Evolutionary conservation across 2,329 filamentous ascomycete genomes (phyloP), one percentile per base, ranked within the genome.

Genomic region (Pseudocercospora pini-densiflorae): DNA sequence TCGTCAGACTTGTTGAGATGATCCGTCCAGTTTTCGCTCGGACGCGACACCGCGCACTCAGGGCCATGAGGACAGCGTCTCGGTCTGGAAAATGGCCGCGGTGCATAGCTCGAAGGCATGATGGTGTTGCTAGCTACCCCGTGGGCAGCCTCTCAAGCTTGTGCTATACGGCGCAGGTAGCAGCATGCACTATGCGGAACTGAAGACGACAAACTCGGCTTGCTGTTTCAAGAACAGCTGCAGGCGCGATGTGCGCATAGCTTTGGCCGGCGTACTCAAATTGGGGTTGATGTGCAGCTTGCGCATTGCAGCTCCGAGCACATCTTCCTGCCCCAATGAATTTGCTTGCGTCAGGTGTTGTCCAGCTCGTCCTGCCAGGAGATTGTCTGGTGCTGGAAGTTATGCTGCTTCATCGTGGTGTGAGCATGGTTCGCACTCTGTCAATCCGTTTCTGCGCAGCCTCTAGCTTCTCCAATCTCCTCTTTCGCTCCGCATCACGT

Each of bases 401-500:
- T 16, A 10, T 43, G 33, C 55, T 63, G 23, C 57, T 63, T 78
- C 75, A 78, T 19, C 70, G 73, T 24, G 75, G 72, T 19, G 78
- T 81, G 67, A 93, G 74, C 75, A 94, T 75, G 3, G 83, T 82
- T 75, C 88, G 86, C 4, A 92, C 90, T 69, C 89, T 84, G 76
- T 93, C 90, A 72, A 94, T 91, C 73, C 91, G 83, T 57, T 80
- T 84, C 75, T 94, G 85, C 19, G 91, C 91, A 40, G 86, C 83
- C 81, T 95, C 92, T 62, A 95, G 76, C 73, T 86, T 83, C 66
- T 92, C 91, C 69, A 95, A 76, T 59, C 92, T 81, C 64, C 83
- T 84, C 73, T 85, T 83, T 83, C 93, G 92, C 71, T 93, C 91
- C 57, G 77, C 79, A 66, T 94, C 92, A 67, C 91, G 82, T 72